Conservation (phyloP, 805 yeast genomes). For the Isabelozyma pseudorhagii region DNA sequence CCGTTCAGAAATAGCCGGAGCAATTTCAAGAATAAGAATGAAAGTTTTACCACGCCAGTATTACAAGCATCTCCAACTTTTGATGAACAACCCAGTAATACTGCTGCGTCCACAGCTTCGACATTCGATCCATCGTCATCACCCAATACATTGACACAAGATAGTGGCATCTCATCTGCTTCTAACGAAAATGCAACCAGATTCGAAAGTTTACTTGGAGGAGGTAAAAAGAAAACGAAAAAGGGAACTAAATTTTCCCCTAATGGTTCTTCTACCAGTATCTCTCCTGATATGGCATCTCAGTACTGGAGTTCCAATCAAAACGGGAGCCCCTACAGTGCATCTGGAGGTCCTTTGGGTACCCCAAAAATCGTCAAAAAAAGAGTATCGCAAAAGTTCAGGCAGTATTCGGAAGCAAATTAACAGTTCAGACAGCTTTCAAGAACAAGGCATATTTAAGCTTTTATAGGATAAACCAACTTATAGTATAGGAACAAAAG, state of each 20-base stretch:
- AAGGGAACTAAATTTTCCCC: constrained; percentile 12
- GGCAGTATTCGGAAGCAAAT: constrained; percentile 5
- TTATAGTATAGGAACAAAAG: neutral
- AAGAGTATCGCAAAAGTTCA: constrained; percentile 16
- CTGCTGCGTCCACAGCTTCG: constrained; percentile 9
- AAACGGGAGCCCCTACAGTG: neutral
- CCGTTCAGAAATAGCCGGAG: constrained; percentile 37
- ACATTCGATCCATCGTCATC: constrained; percentile 8
- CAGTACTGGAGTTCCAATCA: constrained; percentile 7
- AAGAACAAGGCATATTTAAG: too few species aligned
- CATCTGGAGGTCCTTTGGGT: constrained; percentile 1
- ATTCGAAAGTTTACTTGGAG: constrained; percentile 24
- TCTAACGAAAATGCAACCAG: constrained; percentile 15
- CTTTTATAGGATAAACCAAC: neutral
- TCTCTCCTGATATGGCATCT: constrained; percentile 12
- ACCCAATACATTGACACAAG: constrained; percentile 1
- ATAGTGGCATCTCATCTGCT: neutral
- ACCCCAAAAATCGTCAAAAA: constrained; percentile 14
- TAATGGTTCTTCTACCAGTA: constrained; percentile 6
- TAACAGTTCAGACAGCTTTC: neutral
- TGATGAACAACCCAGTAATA: constrained; percentile 12
- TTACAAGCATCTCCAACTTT: constrained; percentile 17
- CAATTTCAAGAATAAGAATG: constrained; percentile 13
- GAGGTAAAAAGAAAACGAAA: constrained; percentile 20
- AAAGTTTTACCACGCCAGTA: constrained; percentile 20